Evolutionary conservation across 2,329 filamentous ascomycete species (phyloP).

Genomic region (Tolypocladium pustulatum): DNA sequence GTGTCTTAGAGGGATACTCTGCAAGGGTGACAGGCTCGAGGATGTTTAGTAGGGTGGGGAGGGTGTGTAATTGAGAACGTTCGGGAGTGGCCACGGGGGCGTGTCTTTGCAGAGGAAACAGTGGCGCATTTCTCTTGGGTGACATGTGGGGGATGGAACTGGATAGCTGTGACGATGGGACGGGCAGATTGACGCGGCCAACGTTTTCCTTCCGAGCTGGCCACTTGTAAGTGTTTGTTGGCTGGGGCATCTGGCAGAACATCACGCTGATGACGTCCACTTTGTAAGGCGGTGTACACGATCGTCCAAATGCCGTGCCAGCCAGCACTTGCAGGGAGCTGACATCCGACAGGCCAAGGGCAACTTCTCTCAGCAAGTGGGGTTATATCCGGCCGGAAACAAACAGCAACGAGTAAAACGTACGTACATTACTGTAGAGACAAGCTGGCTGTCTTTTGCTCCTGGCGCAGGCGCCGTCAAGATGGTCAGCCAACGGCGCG

Average conservation of each 20-base stretch:
- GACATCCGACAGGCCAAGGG: background rate
- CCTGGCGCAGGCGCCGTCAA: background rate
- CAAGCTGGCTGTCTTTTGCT: background rate
- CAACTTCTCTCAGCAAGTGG: background rate
- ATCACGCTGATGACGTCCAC: background rate
- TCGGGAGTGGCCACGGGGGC: background rate
- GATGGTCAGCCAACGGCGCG: background rate
- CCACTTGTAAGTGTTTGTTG: background rate
- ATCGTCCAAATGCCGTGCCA: background rate
- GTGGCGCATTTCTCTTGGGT: conserved; percentile 1
- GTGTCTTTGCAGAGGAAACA: conserved; percentile 3
- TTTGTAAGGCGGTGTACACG: background rate
- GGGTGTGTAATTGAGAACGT: background rate
- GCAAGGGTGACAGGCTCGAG: conserved; percentile 7
- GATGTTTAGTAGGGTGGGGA: background rate
- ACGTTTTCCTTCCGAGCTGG: background rate
- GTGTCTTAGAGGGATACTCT: conserved; percentile 5
- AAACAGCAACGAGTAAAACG: background rate
- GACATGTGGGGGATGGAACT: conserved; percentile 1
- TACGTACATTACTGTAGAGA: background rate
- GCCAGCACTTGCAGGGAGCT: background rate
- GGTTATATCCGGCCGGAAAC: background rate
- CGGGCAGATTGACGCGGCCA: background rate
- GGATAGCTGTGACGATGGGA: conserved; percentile 1
- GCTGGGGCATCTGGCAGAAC: background rate